Conservation (phyloP, 2,329 filamentous ascomycete genomes). For the Ascochyta koolunga region DNA sequence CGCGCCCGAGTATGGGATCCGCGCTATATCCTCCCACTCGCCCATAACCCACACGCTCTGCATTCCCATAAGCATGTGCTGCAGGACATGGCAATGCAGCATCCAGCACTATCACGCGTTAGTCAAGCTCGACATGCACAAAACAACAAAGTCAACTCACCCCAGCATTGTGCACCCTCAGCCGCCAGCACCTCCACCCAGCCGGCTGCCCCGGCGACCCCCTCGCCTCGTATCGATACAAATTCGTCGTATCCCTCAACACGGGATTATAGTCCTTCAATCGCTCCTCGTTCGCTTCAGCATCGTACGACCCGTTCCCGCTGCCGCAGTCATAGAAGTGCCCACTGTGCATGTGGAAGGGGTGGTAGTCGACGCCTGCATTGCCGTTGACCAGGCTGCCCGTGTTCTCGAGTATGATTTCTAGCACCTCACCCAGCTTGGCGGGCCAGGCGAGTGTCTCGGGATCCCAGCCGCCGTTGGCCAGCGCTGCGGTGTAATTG, state of each 20-base stretch:
- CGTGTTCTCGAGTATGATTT: conserved; percentile 57
- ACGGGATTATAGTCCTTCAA: conserved; percentile 48
- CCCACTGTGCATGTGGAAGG: conserved; percentile 62
- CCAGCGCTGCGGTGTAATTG: conserved; percentile 58
- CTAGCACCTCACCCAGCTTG: conserved; percentile 62
- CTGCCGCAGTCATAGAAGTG: conserved; percentile 62
- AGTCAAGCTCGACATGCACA: not conserved
- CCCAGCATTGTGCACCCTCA: conserved; percentile 51
- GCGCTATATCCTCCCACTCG: conserved; percentile 48
- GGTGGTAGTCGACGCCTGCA: conserved; percentile 50
- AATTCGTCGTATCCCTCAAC: conserved; percentile 57
- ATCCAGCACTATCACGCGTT: conserved; percentile 63
- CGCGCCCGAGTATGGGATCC: conserved; percentile 43
- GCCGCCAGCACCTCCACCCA: conserved; percentile 68
- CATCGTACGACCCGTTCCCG: conserved; percentile 61
- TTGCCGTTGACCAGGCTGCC: conserved; percentile 23
- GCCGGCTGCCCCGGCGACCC: conserved; percentile 50
- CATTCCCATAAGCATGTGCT: conserved; percentile 64
- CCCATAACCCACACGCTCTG: conserved; percentile 57
- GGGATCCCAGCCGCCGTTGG: conserved; percentile 62
- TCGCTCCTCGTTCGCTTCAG: conserved; percentile 55
- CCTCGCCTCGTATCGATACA: conserved; percentile 60
- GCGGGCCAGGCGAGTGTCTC: conserved; percentile 58
- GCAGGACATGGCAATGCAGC: conserved; percentile 65
- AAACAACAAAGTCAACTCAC: not conserved